Base-by-base conservation (phyloP, 2,329 filamentous ascomycete species). In the Botrytis cinerea region DNA sequence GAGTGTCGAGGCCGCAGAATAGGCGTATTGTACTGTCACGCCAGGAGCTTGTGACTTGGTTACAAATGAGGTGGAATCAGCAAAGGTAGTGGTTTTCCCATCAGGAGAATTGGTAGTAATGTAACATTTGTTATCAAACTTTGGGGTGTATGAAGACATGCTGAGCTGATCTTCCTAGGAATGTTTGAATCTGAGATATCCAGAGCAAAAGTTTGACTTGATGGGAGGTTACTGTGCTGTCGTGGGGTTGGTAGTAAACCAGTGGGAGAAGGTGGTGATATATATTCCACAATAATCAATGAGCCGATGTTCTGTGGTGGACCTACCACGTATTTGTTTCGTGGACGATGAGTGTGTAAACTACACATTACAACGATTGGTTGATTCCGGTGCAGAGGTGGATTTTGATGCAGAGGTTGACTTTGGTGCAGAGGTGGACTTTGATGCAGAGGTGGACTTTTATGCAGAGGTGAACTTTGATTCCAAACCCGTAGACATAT, bases 1-100 rank as follows among this genome's bases (percentile, higher is more conserved):
- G 62, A 73, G 73, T 43, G 40, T 51, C 12, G 74, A 63, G 18
- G 66, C 72, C 6, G 74, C 61, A 14, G 76, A 77, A 69, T 76
- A 77, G 70, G 74, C 71, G 68, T 74, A 77, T 10, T 48, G 68
- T n/a, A 73, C 9, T 40, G 43, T 18, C 7, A 22, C 14, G 1
- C 40, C 48, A 22, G 48, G 35, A 20, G 14, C 0, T 22, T 2
- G 10, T 18, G 25, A 51, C 6, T 5, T 60, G 4, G 35, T 60
- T 16, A 60, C 48, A 8, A 45, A 40, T n/a, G 32, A 38, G 48
- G 35, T 43, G n/a, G 67, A 45, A 9, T 59, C 48, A 45, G 32
- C 16, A 25, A 70, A 60, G 6, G 32, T 59, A 9, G 67, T 59
- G 14, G 16, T 70, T 32, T 57, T 70, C 7, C 43, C 67, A 46